Base-by-base conservation (phyloP, 306 rosid species). In the Aeschynomene evenia region DNA sequence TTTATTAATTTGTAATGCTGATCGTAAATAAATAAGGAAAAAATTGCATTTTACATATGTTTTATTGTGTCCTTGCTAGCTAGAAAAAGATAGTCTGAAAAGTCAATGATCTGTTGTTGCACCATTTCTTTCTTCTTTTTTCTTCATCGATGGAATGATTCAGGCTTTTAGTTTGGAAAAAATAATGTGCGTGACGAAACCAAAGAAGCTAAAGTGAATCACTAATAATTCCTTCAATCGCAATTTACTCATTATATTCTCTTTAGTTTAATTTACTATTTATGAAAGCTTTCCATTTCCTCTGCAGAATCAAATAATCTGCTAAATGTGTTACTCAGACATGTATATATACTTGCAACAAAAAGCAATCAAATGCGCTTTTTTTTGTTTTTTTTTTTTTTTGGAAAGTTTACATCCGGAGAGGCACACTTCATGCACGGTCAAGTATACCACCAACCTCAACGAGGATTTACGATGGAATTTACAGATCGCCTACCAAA, bases 61-160 rank as follows among this genome's bases (percentile, higher is more conserved):
- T 40, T 3, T 12, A 8, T 40, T n/a, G 36, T 76, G 68, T 59
- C 73, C 66, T 63, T 77, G 80, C 74, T 83, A 72, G 80, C 74
- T 83, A 72, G 55, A 28, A 77, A 68, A 72, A 71, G 80, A 74
- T 78, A 51, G 69, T 63, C 23, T 16, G 46, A 45, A 55, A 82
- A 81, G 88, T 85, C 88, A 85, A 85, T 59, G 57, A 72, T 81
- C 33, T 40, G 85, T 43, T 45, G 51, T 72, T 81, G 85, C 77
- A 56, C 88, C 85, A 79, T 87, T 81, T 64, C 80, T 81, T 78
- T 83, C 85, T 76, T 71, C 79, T 66, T 79, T 80, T 70, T 77
- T 73, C 72, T 2, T 66, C 29, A n/a, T n/a, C n/a, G n/a, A n/a
- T n/a, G n/a, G 31, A 66, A 77, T 70, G 80, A 64, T 77, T 78